Evolutionary conservation across 148 eudicot genomes (phyloP).

Genomic region (Diospyros lotus): DNA sequence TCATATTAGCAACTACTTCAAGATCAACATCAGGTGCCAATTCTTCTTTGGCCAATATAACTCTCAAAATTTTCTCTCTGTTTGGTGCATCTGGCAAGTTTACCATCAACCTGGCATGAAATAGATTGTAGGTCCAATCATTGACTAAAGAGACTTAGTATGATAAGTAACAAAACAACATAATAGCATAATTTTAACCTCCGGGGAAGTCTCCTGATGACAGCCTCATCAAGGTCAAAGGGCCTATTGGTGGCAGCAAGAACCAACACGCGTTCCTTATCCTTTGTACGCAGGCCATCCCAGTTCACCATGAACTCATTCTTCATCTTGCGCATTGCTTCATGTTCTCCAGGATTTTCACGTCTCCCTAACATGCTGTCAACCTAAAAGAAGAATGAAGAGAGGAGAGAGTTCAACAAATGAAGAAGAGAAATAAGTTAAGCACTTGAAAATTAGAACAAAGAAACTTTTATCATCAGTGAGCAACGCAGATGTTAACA

Average conservation of each 20-base stretch:
- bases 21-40: conserved; percentile 64
- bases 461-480: background rate
- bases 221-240: conserved; percentile 97
- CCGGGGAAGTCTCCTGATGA: conserved; percentile 88
- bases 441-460: background rate
- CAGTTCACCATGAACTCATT: conserved; percentile 97
- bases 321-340: conserved; percentile 99
- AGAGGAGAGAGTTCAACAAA: background rate
- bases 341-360: conserved; percentile 95
- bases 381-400: conserved; percentile 38
- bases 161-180: background rate
- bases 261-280: conserved; percentile 86
- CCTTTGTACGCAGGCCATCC: conserved; percentile 96
- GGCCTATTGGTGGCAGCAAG: conserved; percentile 97
- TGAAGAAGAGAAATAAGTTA: background rate
- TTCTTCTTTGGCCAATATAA: conserved; percentile 86
- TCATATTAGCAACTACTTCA: conserved; percentile 72
- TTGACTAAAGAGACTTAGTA: background rate
- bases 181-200: conserved; percentile 34
- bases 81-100: conserved; percentile 86
- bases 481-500: background rate
- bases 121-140: background rate
- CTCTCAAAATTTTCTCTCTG: conserved; percentile 76
- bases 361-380: conserved; percentile 99
- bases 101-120: conserved; percentile 81